Percentiles rank a stretch among this genome's conserved stretches.
These are phyloP conservation scores for Xylariomycetidae sp. DNA, from an alignment of 2,329 filamentous ascomycete genomes.

Conservation along the genomic window DNA sequence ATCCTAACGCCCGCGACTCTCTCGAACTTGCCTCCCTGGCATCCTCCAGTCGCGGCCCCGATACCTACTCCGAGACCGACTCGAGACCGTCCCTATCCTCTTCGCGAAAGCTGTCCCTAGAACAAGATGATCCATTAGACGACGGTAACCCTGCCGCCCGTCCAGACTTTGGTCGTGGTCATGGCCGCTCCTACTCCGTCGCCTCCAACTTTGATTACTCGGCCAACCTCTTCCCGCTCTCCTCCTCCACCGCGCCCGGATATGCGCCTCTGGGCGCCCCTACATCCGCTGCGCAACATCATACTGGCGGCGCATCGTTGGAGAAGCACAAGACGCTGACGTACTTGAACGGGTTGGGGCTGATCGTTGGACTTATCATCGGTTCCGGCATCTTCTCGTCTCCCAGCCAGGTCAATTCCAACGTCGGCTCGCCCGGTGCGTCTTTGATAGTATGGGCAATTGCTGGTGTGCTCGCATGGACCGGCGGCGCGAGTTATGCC, in stretches of 20 bases:
- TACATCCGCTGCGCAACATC: constrained; percentile 45
- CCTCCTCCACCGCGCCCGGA: constrained; percentile 65
- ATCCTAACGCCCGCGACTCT: constrained; percentile 69
- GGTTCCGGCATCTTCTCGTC: constrained; percentile 96
- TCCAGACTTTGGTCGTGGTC: constrained; percentile 36
- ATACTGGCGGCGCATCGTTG: constrained; percentile 68
- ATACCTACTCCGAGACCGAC: constrained; percentile 59
- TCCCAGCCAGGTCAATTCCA: constrained; percentile 85
- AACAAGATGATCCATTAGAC: constrained; percentile 77
- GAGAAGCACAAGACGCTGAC: constrained; percentile 96
- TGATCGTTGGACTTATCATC: constrained; percentile 91
- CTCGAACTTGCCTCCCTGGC: constrained; percentile 94
- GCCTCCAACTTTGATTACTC: constrained; percentile 94
- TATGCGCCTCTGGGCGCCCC: constrained; percentile 86
- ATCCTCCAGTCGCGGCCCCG: constrained; percentile 66
- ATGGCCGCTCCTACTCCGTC: constrained; percentile 75
- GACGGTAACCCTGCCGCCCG: constrained; percentile 49
- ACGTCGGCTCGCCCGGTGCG: constrained; percentile 86
- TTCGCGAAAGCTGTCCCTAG: constrained; percentile 85
- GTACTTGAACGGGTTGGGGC: constrained; percentile 85
- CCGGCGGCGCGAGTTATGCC: constrained; percentile 89
- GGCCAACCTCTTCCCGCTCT: constrained; percentile 87
- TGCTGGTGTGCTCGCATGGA: constrained; percentile 92
- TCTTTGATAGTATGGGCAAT: constrained; percentile 88
- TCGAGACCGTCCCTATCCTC: constrained; percentile 86